Base-by-base conservation (phyloP, 805 yeast species). In the Ogataea polymorpha region DNA sequence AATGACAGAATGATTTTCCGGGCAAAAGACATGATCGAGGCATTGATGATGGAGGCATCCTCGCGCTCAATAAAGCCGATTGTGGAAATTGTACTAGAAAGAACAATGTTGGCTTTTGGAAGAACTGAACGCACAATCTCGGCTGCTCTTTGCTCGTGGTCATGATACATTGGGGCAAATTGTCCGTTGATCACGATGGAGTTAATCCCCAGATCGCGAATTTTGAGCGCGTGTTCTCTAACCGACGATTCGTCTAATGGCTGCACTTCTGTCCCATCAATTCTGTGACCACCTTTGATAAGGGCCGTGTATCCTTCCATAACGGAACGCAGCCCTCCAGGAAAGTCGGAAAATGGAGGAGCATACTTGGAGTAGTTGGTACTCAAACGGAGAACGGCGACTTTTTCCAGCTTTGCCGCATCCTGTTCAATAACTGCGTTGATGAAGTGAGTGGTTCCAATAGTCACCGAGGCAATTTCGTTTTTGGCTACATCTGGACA, bases 401-500 rank as follows among this genome's bases (percentile, higher is more conserved):
- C 42, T 24, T 34, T 39, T n/a, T 39, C 38, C 26, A 39, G 20
- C 23, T 25, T 27, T 2, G 24, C 31, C 3, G 16, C 33, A 16
- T 39, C 42, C 23, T 17, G 29, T 17, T 39, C 42, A 29, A 39
- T 39, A 11, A 39, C 42, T 5, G 42, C 42, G 33, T 39, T 39
- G 20, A 39, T 39, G 13, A 39, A 39, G 17, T 39, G 42, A 4
- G 42, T 39, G 5, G 42, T 39, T n/a, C 42, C 42, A 12, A 39
- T 39, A 10, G 42, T 39, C 11, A 39, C 42, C 7, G 42, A 39
- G 2, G 26, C 25, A 13, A 39, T 34, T 1, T 39, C 23, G 5
- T 18, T 26, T 20, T 28, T 39, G 3, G 42, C 15, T 14, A 55
- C 50, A 11, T 31, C 42, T 1, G 51, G 44, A 6, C 49, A 44